A percentile compares a stretch with the other conserved stretches of the same genome.
These are phyloP conservation scores for Tetrapisispora fleetii DNA, from an alignment of 805 yeast genomes.

Conservation along the genomic window DNA sequence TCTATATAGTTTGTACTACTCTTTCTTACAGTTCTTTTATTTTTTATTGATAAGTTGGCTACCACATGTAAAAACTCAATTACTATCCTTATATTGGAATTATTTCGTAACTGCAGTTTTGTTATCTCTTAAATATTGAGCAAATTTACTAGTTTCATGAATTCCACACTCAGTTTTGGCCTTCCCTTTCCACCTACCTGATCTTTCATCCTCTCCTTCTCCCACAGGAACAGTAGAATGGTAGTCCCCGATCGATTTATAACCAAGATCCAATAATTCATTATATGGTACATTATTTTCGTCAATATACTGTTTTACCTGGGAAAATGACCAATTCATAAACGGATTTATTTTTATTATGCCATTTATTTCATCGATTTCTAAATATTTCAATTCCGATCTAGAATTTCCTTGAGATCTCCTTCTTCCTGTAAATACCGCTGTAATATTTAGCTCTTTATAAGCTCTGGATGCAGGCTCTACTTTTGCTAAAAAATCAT, in stretches of 20 bases:
- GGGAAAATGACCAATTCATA: conserved; percentile 68
- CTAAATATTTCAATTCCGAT: conserved; percentile 60
- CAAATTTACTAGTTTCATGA: conserved; percentile 70
- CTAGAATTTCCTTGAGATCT: conserved; percentile 84
- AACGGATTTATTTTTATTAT: conserved; percentile 83
- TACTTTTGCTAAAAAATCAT: conserved; percentile 82
- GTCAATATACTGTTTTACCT: conserved; percentile 62
- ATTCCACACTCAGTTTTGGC: conserved; percentile 93
- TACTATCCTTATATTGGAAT: not conserved
- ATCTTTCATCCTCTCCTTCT: conserved; percentile 90
- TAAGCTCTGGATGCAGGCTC: conserved; percentile 89
- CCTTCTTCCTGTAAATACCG: conserved; percentile 88
- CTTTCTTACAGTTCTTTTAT: no score
- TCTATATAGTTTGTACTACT: no score
- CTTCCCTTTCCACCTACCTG: conserved; percentile 96
- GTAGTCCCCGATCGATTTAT: conserved; percentile 89
- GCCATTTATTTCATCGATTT: conserved; percentile 58
- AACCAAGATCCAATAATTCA: conserved; percentile 72
- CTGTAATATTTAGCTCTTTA: conserved; percentile 57
- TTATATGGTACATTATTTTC: conserved; percentile 74
- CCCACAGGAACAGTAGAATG: conserved; percentile 85
- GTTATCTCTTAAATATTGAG: conserved; percentile 38
- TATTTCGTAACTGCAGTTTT: not conserved
- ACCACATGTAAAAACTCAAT: not conserved
- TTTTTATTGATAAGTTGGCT: no score